A percentile compares a stretch with the other conserved stretches of the same genome.
Evolutionary conservation across 1,284 basidiomycete species (phyloP).

Genomic region (Coniophora puteana): DNA sequence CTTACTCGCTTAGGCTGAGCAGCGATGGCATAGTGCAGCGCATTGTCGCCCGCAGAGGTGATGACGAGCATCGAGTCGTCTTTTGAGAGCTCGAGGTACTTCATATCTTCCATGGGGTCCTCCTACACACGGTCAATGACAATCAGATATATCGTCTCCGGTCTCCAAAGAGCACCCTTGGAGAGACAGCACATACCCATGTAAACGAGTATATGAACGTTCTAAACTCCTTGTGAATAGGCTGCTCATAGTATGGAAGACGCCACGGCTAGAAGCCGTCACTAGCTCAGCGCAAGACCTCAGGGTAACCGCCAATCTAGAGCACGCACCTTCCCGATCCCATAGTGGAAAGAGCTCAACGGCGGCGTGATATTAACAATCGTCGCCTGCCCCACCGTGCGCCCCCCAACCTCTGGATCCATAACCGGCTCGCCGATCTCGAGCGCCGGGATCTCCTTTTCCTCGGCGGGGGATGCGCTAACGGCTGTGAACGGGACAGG

Average conservation of each 20-base stretch:
- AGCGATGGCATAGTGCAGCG: slow-evolving; percentile 75
- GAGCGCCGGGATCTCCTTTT: slow-evolving; percentile 33
- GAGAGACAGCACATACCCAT: slow-evolving; percentile 42
- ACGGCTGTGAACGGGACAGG: slow-evolving; percentile 32
- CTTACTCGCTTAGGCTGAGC: slow-evolving; percentile 52
- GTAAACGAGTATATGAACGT: slow-evolving; percentile 75
- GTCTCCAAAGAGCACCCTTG: neutral
- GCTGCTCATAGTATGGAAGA: slow-evolving; percentile 75
- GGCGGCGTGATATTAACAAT: slow-evolving; percentile 54
- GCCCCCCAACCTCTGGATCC: slow-evolving; percentile 18
- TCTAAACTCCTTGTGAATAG: slow-evolving; percentile 74
- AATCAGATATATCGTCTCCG: slow-evolving; percentile 10
- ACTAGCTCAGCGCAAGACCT: too few species aligned
- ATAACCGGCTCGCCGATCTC: slow-evolving; percentile 40
- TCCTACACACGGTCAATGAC: slow-evolving; percentile 40
- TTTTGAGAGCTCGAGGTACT: slow-evolving; percentile 54
- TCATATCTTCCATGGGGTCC: slow-evolving; percentile 77
- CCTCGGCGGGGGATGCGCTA: too few species aligned
- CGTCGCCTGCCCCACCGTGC: slow-evolving; percentile 23
- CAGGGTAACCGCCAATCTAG: slow-evolving; percentile 2
- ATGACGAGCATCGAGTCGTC: slow-evolving; percentile 75
- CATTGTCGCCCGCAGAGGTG: slow-evolving; percentile 81
- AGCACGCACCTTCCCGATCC: slow-evolving; percentile 49
- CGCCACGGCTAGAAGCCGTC: slow-evolving; percentile 62
- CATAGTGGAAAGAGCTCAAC: slow-evolving; percentile 76